Base-by-base conservation (phyloP, 495 filamentous ascomycete species). In the Penicillium coprophilum region DNA sequence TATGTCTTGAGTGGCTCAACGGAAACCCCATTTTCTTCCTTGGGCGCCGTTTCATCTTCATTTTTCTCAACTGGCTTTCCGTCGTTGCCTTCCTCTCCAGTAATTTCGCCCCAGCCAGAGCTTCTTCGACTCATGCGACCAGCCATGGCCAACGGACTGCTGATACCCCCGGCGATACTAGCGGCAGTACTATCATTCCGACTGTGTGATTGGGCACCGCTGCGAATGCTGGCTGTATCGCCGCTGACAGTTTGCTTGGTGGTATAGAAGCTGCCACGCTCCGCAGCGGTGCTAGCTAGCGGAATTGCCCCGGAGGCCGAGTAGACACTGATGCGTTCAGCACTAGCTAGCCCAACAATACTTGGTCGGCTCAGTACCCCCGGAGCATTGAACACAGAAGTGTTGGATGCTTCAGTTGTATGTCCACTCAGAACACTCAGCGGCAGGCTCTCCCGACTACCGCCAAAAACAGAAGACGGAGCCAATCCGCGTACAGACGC, bases 401-500 rank as follows among this genome's bases (percentile, higher is more conserved):
- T 59, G 38, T 71, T 79, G 30, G 78, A 74, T 43, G 77, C 66
- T 47, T 82, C 80, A 39, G 84, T 87, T 52, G 89, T 79, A 58
- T 85, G 93, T 8, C 86, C 85, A 55, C 90, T 94, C 13, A 98
- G 82, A 1, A 97, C 85, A 67, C 90, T 95, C 27, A 98, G 73
- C 2, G 94, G 94, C 3, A 98, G 78, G 27, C 86, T 90, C 67
- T 98, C 94, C 27, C 86, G 78, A 62, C 88, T 92, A 19, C 92
- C 92, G 19, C 94, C 94, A 78, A 91, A 98, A 1, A 96, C 74
- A 0, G 91, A 96, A 0, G 91, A 95, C 0, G 94, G 94, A 1
- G 94, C 90, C 23, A 98, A 80, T 2, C 91, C 94, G 41, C 94
- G 90, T 17, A 97, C 88, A 0, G 92, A 96, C 3, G 95, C 95